These are phyloP conservation scores for Paracamarosporium sp. DNA, from an alignment of 2,329 filamentous ascomycete genomes.

Conservation along the genomic window DNA sequence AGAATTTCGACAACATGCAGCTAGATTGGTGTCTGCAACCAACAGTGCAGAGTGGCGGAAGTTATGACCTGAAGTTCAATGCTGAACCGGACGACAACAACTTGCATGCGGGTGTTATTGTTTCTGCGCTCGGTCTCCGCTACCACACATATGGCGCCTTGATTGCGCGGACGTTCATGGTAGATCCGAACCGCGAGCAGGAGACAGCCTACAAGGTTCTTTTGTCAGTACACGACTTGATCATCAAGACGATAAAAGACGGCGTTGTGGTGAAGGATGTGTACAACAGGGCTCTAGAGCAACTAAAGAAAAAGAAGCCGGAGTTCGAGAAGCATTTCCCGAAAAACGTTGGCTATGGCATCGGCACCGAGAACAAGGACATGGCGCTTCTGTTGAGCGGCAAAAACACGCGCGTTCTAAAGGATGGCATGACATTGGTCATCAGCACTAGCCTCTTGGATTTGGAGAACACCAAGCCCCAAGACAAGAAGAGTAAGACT, in stretches of 20 bases:
- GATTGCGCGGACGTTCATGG: constrained; percentile 91
- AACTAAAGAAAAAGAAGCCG: constrained; percentile 89
- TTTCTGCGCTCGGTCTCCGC: constrained; percentile 87
- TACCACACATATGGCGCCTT: constrained; percentile 96
- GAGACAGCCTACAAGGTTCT: constrained; percentile 94
- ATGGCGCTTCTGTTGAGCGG: constrained; percentile 81
- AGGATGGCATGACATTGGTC: constrained; percentile 96
- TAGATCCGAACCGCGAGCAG: constrained; percentile 95
- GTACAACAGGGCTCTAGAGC: constrained; percentile 81
- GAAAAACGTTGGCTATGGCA: constrained; percentile 89
- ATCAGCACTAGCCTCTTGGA: constrained; percentile 91
- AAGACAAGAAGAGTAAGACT: constrained; percentile 86
- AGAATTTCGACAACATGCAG: constrained; percentile 85
- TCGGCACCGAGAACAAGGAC: constrained; percentile 92
- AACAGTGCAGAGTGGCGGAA: constrained; percentile 92
- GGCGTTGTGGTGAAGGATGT: constrained; percentile 87
- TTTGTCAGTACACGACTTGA: constrained; percentile 81
- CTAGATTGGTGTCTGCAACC: constrained; percentile 95
- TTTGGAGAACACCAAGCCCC: constrained; percentile 82
- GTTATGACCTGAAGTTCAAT: constrained; percentile 86
- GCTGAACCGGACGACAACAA: constrained; percentile 79
- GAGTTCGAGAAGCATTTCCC: constrained; percentile 94
- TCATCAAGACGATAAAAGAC: constrained; percentile 89
- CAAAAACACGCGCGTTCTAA: constrained; percentile 83
- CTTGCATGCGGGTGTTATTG: constrained; percentile 90